Evolutionary conservation across 371 early-diverging fungal genomes (phyloP), one percentile per base, ranked within the genome.

Genomic region (Rhizopus microsporus): DNA sequence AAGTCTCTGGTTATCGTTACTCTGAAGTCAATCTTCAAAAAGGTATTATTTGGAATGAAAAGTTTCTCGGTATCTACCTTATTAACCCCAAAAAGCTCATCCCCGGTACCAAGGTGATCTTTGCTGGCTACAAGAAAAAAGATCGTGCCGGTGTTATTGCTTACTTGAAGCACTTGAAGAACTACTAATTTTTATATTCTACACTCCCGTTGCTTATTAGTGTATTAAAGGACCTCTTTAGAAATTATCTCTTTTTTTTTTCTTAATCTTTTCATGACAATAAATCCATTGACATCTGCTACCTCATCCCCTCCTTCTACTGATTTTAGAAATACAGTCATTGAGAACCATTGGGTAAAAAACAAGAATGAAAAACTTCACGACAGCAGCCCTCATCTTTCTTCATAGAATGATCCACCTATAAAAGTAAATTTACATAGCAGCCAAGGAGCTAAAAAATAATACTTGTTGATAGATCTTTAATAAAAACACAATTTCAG

Each of bases 71-170:
- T 91, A 91, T 78, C 83, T 1, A 23, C 23, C 23, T 92, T 51
- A 93, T 93, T 84, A 96, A 97, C 89, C 97, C 97, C 69, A 97
- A 96, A 86, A 94, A 93, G 88, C 88, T 88, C 76, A 94, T 95
- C 64, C 92, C 91, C 44, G 94, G 93, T 64, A 91, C 97, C 75
- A 94, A 93, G 90, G 95, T 97, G 96, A 93, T 93, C 59, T 96
- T 96, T 73, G 93, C 94, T 65, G 97, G 97, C 29, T 93, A 96
- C 89, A 96, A 96, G 62, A 93, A 94, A 37, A 85, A 87, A 80
- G 88, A 89, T 52, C 84, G 90, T 60, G 82, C 83, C 69, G 94
- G 94, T 72, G 85, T 93, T 56, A 88, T 94, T 67, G 88, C 94
- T 55, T 93, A 93, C 84, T 81, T 96, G 70, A 93, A 93, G 87